Evolutionary conservation across 2,329 filamentous ascomycete genomes (phyloP).

Genomic region (Alternaria sp.): DNA sequence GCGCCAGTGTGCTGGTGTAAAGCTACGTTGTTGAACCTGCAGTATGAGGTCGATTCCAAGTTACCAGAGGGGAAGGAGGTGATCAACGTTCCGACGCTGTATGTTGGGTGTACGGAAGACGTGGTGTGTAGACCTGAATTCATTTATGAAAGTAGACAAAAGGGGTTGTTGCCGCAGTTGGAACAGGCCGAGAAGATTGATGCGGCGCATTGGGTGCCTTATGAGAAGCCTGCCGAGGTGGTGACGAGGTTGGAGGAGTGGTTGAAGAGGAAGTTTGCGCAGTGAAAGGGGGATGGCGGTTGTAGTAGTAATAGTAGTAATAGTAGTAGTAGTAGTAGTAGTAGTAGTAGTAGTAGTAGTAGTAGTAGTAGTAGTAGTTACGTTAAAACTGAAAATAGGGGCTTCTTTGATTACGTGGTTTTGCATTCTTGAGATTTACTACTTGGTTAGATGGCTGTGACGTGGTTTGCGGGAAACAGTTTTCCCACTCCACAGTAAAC

Average conservation of each 20-base stretch:
- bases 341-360: too few species aligned
- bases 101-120: constrained; percentile 47
- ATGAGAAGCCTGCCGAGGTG: constrained; percentile 49
- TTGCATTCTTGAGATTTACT: background rate
- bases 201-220: constrained; percentile 49
- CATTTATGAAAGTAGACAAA: constrained; percentile 39
- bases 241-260: constrained; percentile 28
- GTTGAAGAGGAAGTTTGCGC: constrained; percentile 28
- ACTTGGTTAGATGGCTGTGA: constrained; percentile 18
- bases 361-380: too few species aligned
- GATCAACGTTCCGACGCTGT: constrained; percentile 52
- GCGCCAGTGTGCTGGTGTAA: constrained; percentile 53
- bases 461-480: constrained; percentile 82
- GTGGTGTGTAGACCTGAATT: constrained; percentile 46
- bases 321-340: too few species aligned
- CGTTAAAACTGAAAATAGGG: background rate
- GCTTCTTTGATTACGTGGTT: background rate
- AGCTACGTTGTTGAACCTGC: constrained; percentile 33
- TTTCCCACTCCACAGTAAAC: constrained; percentile 82
- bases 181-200: constrained; percentile 45
- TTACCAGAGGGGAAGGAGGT: constrained; percentile 29
- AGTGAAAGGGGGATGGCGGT: background rate
- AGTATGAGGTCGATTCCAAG: constrained; percentile 40
- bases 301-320: background rate
- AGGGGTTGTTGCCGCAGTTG: constrained; percentile 43